Evolutionary conservation across 176 grass and related monocot species (phyloP).

Genomic region (Echinochloa phyllopogon): DNA sequence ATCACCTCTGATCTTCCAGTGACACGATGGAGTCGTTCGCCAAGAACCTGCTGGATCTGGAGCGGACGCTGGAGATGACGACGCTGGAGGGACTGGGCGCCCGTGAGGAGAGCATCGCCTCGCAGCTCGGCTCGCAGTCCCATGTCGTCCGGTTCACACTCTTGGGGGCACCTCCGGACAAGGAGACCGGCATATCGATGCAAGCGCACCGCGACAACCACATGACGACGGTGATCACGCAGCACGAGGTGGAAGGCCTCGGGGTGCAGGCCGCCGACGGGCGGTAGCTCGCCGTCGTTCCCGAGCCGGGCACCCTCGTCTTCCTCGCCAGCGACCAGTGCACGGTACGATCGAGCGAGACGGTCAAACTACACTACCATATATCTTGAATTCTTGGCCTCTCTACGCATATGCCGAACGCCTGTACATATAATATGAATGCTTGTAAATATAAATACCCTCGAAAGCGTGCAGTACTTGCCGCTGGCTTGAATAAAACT

Average conservation of each 20-base stretch:
- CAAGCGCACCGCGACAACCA: constrained; percentile 2
- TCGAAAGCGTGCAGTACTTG: no score
- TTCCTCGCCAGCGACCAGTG: background rate
- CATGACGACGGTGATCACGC: background rate
- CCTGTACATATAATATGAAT: no score
- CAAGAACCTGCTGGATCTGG: background rate
- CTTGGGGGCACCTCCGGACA: background rate
- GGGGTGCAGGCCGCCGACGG: background rate
- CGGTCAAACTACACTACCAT: background rate
- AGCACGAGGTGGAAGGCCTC: constrained; percentile 42
- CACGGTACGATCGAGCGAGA: background rate
- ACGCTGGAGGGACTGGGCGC: background rate
- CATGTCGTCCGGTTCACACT: background rate
- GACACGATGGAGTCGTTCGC: background rate
- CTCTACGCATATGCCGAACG: no score
- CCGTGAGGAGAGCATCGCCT: background rate
- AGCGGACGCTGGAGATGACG: background rate
- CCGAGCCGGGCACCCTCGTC: background rate
- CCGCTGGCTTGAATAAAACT: no score
- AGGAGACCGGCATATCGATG: background rate
- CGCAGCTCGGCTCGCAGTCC: background rate
- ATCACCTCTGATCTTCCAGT: no score
- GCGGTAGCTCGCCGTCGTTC: background rate
- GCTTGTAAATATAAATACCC: no score
- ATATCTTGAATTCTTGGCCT: no score